Evolutionary conservation across 495 filamentous ascomycete genomes (phyloP).

Genomic region (Aspergillus asperescens): DNA sequence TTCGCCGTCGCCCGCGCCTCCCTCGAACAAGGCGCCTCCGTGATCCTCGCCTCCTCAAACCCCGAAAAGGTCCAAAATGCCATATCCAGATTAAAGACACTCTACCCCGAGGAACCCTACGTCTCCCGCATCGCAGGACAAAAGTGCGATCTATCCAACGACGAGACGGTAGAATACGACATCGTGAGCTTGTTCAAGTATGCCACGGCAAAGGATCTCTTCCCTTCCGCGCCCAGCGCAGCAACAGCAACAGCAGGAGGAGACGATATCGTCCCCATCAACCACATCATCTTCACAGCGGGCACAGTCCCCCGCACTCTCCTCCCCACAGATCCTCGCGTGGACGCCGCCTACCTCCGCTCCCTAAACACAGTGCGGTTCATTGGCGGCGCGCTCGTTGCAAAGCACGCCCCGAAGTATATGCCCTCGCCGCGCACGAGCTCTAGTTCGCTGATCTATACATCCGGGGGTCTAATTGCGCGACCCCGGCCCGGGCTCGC

Average conservation of each 20-base stretch:
- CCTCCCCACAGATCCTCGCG: slow-evolving; percentile 33
- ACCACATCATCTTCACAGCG: slow-evolving; percentile 62
- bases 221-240: too few relatives aligned
- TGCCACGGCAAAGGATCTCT: background rate
- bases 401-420: slow-evolving; percentile 44
- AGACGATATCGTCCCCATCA: slow-evolving; percentile 30
- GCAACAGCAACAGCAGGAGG: background rate
- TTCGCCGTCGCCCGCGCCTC: slow-evolving; percentile 48
- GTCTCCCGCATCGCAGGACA: slow-evolving; percentile 36
- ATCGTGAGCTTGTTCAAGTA: slow-evolving; percentile 44
- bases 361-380: slow-evolving; percentile 45
- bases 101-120: slow-evolving; percentile 28
- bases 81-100: slow-evolving; percentile 29
- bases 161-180: slow-evolving; percentile 36
- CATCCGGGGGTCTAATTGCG: slow-evolving; percentile 43
- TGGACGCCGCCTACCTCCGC: slow-evolving; percentile 29
- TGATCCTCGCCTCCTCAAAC: slow-evolving; percentile 50
- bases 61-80: slow-evolving; percentile 35
- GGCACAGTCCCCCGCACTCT: slow-evolving; percentile 39
- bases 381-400: slow-evolving; percentile 47
- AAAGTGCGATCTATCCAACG: slow-evolving; percentile 46
- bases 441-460: slow-evolving; percentile 49
- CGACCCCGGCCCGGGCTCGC: slow-evolving; percentile 43
- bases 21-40: slow-evolving; percentile 42
- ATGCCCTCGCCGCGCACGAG: slow-evolving; percentile 25